Base-by-base conservation (phyloP, 495 filamentous ascomycete species). In the Penicillium lividum region DNA sequence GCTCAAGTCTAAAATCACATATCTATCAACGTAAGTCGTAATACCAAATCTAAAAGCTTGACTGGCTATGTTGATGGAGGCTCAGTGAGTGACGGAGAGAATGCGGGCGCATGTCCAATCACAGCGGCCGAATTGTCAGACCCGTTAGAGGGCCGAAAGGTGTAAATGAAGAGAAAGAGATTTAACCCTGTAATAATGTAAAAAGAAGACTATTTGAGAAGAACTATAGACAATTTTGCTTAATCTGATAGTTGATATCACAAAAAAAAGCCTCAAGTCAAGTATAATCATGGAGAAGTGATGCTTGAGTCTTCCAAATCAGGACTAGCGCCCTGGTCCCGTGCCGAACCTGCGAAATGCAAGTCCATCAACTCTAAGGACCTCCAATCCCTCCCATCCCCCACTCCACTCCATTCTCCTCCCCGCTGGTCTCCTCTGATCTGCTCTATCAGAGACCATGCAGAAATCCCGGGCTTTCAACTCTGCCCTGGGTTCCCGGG, bases 391-490 rank as follows among this genome's bases (percentile, higher is more conserved):
- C 63, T 62, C 56, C 66, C 61, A 71, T 65, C 67, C 63, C 66
- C 66, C 67, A 65, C 68, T 70, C 70, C 62, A 48, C 69, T 72
- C 68, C 59, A 71, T 69, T 64, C 59, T 65, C 51, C 27, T 30
- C 53, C 42, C 69, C 56, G 64, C 57, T 67, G 67, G 65, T 69
- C 66, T 69, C 71, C 38, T 64, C 60, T 66, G 57, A 65, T 66
- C 60, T 44, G 56, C 59, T 53, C 55, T 59, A 62, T 69, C 58
- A 71, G 71, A 76, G 73, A 72, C 68, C 69, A 83, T 83, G 80
- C 78, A 82, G 68, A 80, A 78, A 72, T 76, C 73, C 66, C 75
- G 72, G 70, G 68, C 73, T 62, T 68, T 74, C 67, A 75, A 80
- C 63, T 71, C 75, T 68, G 72, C 68, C 69, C 65, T 78, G 53